Evolutionary conservation across 2,329 filamentous ascomycete genomes (phyloP), one percentile per base, ranked within the genome.

Genomic region (Phyllachora maydis): DNA sequence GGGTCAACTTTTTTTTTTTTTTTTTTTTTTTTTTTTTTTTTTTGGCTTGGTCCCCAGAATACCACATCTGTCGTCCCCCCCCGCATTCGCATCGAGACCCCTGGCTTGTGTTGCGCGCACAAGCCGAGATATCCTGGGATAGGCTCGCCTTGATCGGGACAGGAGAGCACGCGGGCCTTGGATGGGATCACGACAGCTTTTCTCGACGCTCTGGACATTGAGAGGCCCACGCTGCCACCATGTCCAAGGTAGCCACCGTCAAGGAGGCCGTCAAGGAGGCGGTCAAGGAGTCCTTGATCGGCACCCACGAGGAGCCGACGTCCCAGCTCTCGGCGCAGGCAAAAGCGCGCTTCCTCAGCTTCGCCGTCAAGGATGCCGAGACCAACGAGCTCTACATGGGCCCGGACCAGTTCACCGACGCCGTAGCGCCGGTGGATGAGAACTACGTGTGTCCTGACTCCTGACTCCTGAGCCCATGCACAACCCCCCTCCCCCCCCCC

Each of bases 351-450:
- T 98, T 95, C 50, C 50, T 69, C 37, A 65, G 65, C 41, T 59
- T 83, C 55, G 79, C 88, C 19, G 52, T 63, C 40, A 75, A 73
- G 45, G 79, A 91, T 41, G 56, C 72, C 30, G 59, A 68, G 36
- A 62, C 69, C 7, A 83, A 76, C 28, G 79, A 93, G 40, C 56
- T 70, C 27, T 81, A 65, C 42, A 76, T 98, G 65, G 70, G 64
- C 21, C 66, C 75, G 31, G 67, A 83, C n/a, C 67, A 90, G 45
- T 98, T 98, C 47, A 68, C 93, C 38, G 61, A 83, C 40, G 85
- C 85, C 14, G 70, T 98, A 52, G 83, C 81, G 36, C 88, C 88
- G 4, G 61, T 64, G 22, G 60, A 69, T 29, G 81, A 92, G 50
- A 82, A 95, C 54, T 95, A 88, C 52, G 85, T 93, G 56, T 68